These are phyloP conservation scores for Aspergillus asperescens DNA, from an alignment of 495 filamentous ascomycete genomes.

Conservation along the genomic window DNA sequence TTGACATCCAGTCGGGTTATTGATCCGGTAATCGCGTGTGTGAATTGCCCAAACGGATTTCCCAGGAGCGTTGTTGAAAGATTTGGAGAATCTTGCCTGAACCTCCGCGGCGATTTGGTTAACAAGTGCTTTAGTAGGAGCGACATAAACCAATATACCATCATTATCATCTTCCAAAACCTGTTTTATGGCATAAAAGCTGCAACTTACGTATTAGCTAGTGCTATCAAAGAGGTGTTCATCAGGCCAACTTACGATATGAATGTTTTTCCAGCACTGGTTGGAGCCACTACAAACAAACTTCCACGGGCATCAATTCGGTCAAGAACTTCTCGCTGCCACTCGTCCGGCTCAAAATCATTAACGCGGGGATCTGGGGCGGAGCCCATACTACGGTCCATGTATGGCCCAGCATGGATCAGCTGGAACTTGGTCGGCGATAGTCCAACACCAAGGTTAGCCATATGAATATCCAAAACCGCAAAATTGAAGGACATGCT, in stretches of 20 bases:
- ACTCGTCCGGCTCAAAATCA: constrained; percentile 65
- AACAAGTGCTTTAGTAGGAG: constrained; percentile 75
- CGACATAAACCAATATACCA: constrained; percentile 69
- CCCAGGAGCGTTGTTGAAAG: constrained; percentile 46
- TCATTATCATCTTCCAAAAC: constrained; percentile 61
- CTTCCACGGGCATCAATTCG: constrained; percentile 63
- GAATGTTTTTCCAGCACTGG: constrained; percentile 62
- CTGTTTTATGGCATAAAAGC: constrained; percentile 77
- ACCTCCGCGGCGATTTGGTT: constrained; percentile 80
- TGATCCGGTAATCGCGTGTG: constrained; percentile 66
- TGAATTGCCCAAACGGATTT: constrained; percentile 76
- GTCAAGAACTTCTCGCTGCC: constrained; percentile 71
- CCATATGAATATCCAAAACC: constrained; percentile 13
- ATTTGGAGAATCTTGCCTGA: constrained; percentile 61
- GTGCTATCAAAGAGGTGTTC: not conserved
- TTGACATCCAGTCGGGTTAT: constrained; percentile 65
- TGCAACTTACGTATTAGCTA: not conserved
- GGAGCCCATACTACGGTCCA: constrained; percentile 68
- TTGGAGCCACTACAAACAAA: constrained; percentile 71
- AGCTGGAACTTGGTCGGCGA: constrained; percentile 56
- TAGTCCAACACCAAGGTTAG: constrained; percentile 20
- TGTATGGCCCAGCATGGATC: constrained; percentile 60
- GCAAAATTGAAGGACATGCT: constrained; percentile 35
- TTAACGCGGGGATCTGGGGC: constrained; percentile 57
- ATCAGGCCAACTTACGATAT: constrained; percentile 36